Conservation (phyloP, 306 rosid species). For the barrel medic (Medicago truncatula) region DNA sequence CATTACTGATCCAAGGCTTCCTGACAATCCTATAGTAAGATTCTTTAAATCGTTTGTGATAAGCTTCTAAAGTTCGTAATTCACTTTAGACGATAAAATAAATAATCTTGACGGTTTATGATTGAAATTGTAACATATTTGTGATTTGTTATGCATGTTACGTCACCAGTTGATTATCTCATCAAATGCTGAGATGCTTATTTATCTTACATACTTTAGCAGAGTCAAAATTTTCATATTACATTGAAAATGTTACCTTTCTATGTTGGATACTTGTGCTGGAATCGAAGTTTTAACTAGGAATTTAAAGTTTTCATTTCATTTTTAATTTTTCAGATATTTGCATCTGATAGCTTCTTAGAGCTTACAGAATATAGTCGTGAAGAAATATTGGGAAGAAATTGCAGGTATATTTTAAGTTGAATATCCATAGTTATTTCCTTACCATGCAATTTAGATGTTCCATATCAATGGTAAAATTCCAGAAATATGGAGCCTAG, state of each 20-base stretch:
- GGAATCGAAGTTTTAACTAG: slow-evolving; percentile 20
- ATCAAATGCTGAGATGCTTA: neutral
- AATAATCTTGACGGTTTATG: neutral
- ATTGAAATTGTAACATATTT: neutral
- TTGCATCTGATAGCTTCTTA: slow-evolving; percentile 97
- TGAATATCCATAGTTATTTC: neutral
- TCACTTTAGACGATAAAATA: neutral
- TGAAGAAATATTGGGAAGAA: slow-evolving; percentile 97
- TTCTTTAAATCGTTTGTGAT: slow-evolving; percentile 5
- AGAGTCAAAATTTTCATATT: neutral
- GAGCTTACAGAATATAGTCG: slow-evolving; percentile 97
- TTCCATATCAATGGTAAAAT: no score
- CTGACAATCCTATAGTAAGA: slow-evolving; percentile 97
- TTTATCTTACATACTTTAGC: neutral
- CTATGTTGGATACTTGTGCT: slow-evolving; percentile 9
- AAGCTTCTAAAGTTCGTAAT: neutral
- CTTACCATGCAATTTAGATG: slow-evolving; percentile 12
- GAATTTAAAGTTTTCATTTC: slow-evolving; percentile 30
- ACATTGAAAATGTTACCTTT: no score
- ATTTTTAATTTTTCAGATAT: slow-evolving; percentile 62
- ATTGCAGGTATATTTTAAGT: slow-evolving; percentile 76
- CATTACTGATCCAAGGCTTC: slow-evolving; percentile 98
- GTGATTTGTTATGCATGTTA: neutral
- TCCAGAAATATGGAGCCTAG: neutral
- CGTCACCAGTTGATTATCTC: neutral